Evolutionary conservation across 257 asterid species (phyloP), one percentile per base, ranked within the genome.

Genomic region (Nicotiana paniculata): DNA sequence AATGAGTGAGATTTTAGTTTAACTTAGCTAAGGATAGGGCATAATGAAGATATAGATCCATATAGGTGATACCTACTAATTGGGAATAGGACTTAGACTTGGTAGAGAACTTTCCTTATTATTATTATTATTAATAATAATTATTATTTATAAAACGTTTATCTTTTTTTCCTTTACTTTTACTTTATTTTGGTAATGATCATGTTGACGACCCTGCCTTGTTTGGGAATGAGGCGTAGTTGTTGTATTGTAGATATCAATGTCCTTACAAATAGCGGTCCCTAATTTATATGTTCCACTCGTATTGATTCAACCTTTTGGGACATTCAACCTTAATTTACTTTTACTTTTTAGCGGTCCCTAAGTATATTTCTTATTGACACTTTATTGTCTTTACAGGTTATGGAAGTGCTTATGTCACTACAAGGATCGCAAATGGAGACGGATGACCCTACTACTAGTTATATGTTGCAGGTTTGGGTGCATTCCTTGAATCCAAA

Each of bases 401-500:
- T 95, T 83, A 93, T 95, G 98, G 97, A 92, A 82, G 97, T 93
- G 77, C 97, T 95, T 33, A 89, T 92, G 97, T 93, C 97, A 57
- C 74, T 95, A 83, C 98, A 95, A 93, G 98, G 97, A 89, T 85
- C 97, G 4, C 95, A 92, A 87, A 90, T 95, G 97, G 98, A 95
- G 89, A 84, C 93, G 0, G 98, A 95, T 77, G 98, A 95, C 88
- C 98, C 98, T 61, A 95, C 97, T 78, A 95, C 94, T 76, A 95
- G 98, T 84, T 95, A 95, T 92, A 95, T 93, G 98, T 90, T 95
- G 65, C 98, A 95, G 84, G 98, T 95, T 85, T 81, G 89, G 53
- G 72, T 66, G 63, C 63, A 62, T 66, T 80, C 82, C 77, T 62
- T 48, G 33, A 65, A 16, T 53, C n/a, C 63, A 26, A 35, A 7